Conservation (phyloP, 805 yeast genomes). For the Zygosaccharomyces lentus region DNA sequence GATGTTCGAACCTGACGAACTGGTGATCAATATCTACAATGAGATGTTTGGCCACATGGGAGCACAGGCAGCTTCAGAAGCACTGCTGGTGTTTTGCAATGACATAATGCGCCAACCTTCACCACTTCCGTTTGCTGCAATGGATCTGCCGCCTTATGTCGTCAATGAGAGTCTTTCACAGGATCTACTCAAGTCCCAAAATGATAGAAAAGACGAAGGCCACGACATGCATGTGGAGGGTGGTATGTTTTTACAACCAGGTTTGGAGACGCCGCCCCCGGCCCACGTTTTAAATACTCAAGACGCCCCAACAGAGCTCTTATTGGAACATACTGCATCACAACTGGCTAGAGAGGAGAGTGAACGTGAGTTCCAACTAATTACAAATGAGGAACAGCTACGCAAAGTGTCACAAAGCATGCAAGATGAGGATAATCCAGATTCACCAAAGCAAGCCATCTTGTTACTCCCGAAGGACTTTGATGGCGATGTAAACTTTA, state of each 20-base stretch:
- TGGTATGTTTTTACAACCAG: neutral
- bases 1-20: conserved; percentile 30
- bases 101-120: conserved; percentile 3
- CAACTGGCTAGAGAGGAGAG: conserved; percentile 10
- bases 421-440: conserved; percentile 16
- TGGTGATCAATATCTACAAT: conserved; percentile 23
- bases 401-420: conserved; percentile 20
- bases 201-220: conserved; percentile 1
- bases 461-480: conserved; percentile 29
- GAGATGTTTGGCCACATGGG: conserved; percentile 27
- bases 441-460: conserved; percentile 29
- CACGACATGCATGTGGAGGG: neutral
- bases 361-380: conserved; percentile 21
- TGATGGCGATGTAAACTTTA: conserved; percentile 18
- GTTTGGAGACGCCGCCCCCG: conserved; percentile 10
- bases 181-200: conserved; percentile 9
- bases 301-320: conserved; percentile 2
- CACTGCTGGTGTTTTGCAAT: conserved; percentile 24
- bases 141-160: conserved; percentile 6
- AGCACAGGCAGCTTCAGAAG: conserved; percentile 25
- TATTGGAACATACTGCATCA: conserved; percentile 3
- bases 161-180: conserved; percentile 15
- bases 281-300: conserved; percentile 3
- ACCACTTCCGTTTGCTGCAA: conserved; percentile 4
- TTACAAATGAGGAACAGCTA: conserved; percentile 25